Conservation (phyloP, 2,329 filamentous ascomycete genomes). For the Ascosphaera aggregata region DNA sequence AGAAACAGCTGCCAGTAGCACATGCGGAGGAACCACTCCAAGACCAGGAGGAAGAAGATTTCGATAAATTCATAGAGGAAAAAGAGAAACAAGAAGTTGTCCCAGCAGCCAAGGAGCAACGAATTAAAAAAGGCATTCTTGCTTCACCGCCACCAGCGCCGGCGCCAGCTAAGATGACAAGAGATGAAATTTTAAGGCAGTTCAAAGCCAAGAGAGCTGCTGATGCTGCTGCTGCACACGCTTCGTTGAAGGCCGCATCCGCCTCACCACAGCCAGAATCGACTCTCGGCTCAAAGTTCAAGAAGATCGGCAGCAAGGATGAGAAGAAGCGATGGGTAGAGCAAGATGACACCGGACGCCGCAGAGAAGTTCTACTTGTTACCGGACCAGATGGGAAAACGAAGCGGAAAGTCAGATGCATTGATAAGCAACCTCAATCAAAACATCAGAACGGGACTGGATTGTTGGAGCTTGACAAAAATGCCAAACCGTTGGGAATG, state of each 20-base stretch:
- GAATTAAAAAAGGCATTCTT: constrained; percentile 30
- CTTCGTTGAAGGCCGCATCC: constrained; percentile 19
- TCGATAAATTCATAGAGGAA: constrained; percentile 20
- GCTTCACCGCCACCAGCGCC: constrained; percentile 16
- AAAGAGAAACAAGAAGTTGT: constrained; percentile 10
- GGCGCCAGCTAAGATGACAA: constrained; percentile 25
- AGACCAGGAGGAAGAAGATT: constrained; percentile 26
- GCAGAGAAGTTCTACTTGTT: constrained; percentile 33
- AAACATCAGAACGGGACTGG: constrained; percentile 9
- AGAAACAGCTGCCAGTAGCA: constrained; percentile 8
- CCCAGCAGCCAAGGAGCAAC: constrained; percentile 12
- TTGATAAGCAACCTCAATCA: constrained; percentile 15
- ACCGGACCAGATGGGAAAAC: constrained; percentile 35
- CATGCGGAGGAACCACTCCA: constrained; percentile 11
- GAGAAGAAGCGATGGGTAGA: constrained; percentile 31
- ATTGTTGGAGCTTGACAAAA: constrained; percentile 22
- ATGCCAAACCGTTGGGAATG: constrained; percentile 26
- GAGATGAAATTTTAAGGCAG: constrained; percentile 36
- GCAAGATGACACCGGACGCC: constrained; percentile 26
- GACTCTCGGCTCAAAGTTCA: constrained; percentile 30
- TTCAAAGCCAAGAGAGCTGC: constrained; percentile 29
- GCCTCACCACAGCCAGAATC: constrained; percentile 18
- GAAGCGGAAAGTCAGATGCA: constrained; percentile 36
- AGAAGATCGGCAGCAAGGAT: constrained; percentile 25
- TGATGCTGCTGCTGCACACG: constrained; percentile 15